Base-by-base conservation (phyloP, 2,329 filamentous ascomycete species). In the Delphinella strobiligena region DNA sequence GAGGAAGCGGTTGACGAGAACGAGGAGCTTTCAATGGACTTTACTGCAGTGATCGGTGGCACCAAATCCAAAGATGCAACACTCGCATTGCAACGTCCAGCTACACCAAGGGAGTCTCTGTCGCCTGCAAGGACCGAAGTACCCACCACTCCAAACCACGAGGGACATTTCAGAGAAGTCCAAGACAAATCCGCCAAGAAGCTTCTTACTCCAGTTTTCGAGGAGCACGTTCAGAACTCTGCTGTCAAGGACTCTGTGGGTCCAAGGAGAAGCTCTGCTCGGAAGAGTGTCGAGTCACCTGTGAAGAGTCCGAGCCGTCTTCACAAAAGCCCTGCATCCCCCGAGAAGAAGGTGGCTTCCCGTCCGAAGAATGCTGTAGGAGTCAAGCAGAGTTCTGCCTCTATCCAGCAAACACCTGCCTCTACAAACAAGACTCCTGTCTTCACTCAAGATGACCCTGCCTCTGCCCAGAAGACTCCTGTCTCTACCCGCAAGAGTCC, bases 61-160 rank as follows among this genome's bases (percentile, higher is more conserved):
- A 67, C 69, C 40, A 49, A 36, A 42, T 54, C 53, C 31, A 61
- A 47, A 32, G 40, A 39, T 7, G 41, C 45, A 9, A 31, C 31
- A 12, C 27, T 31, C 14, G 38, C 36, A 11, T 33, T 43, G 15
- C 32, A 35, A 9, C 45, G 37, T 16, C 51, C 50, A 24, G 37
- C 41, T 8, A 60, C 57, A 11, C 66, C 5, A 58, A 61, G 19
- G 54, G 54, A n/a, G 42, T 54, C 46, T 7, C 45, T 45, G 9
- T 75, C 75, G 2, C 74, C 75, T 0, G 49, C 56, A 9, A 73
- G 69, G 50, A 51, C 54, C 10, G 50, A 52, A 5, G 54, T 53
- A 9, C 51, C 59, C n/a, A 69, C 66, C 2, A 81, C 78, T 1
- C 78, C 80, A 11, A 72, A 63, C 38, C 60, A 63, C 9, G 70